A percentile compares a stretch with the other conserved stretches of the same genome.
Conservation (phyloP, 345 rosid genomes). For the Eucalyptus caleyi region DNA sequence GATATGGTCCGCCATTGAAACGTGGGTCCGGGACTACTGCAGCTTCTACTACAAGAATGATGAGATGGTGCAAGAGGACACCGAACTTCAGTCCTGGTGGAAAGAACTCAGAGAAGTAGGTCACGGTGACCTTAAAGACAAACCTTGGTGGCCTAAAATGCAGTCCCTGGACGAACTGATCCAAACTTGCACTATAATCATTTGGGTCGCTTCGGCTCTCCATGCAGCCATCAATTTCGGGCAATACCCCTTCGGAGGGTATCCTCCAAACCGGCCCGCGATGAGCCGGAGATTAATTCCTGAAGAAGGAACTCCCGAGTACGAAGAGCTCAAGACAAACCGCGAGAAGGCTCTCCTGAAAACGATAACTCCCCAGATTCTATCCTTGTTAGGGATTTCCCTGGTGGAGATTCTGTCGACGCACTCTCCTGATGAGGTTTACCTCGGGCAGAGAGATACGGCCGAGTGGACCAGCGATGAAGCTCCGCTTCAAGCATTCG, state of each 20-base stretch:
- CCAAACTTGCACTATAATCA: slow-evolving; percentile 47
- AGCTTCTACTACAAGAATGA: slow-evolving; percentile 37
- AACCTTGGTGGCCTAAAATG: slow-evolving; percentile 73
- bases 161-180: slow-evolving; percentile 31
- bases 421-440: slow-evolving; percentile 50
- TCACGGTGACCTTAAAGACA: slow-evolving; percentile 59
- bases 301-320: slow-evolving; percentile 32
- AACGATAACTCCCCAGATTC: slow-evolving; percentile 35
- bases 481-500: slow-evolving; percentile 22
- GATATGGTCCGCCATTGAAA: slow-evolving; percentile 56
- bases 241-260: slow-evolving; percentile 62
- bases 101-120: slow-evolving; percentile 55
- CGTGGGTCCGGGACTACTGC: slow-evolving; percentile 58
- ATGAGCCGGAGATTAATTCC: slow-evolving; percentile 54
- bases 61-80: slow-evolving; percentile 27
- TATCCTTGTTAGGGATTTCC: slow-evolving; percentile 30
- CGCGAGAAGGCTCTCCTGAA: slow-evolving; percentile 37
- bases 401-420: slow-evolving; percentile 46
- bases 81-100: slow-evolving; percentile 72
- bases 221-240: slow-evolving; percentile 69
- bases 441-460: slow-evolving; percentile 45
- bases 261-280: slow-evolving; percentile 50
- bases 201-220: slow-evolving; percentile 70
- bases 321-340: slow-evolving; percentile 26
- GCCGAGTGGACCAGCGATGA: slow-evolving; percentile 45